phyloP scores from a whole-genome alignment of 305 asterid species.

The Rubia balearica region DNA sequence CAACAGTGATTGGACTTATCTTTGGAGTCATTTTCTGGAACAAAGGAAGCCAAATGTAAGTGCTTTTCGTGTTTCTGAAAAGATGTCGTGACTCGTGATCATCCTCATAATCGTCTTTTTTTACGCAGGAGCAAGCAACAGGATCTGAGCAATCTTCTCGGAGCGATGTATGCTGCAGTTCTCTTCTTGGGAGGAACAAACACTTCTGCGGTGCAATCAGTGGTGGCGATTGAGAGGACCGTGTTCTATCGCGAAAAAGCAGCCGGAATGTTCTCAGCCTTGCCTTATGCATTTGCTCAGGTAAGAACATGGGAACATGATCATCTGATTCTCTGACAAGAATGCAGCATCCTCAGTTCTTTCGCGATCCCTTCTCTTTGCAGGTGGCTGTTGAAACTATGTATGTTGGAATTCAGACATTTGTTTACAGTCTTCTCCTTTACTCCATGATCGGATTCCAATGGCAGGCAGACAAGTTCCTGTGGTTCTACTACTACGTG shows the following conservation, averaged over 20 bases:
- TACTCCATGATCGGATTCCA: conserved; percentile 87
- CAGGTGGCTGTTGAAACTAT: conserved; percentile 81
- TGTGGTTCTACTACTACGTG: conserved; percentile 76
- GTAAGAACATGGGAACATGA: conserved; percentile 41
- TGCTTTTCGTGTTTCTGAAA: neutral
- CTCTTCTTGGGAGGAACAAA: conserved; percentile 88
- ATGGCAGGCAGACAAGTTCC: conserved; percentile 61
- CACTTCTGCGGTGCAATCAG: conserved; percentile 77
- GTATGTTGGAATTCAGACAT: conserved; percentile 58
- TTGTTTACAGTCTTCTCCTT: conserved; percentile 68
- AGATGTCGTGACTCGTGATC: neutral
- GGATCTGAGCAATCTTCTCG: conserved; percentile 63
- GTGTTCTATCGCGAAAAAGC: conserved; percentile 95
- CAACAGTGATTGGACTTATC: conserved; percentile 54
- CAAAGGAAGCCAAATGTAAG: conserved; percentile 74
- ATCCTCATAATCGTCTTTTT: neutral
- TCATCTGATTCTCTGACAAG: neutral
- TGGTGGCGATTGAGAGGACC: conserved; percentile 79
- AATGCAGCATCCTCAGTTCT: neutral
- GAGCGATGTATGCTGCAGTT: conserved; percentile 84
- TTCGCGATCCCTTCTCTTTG: neutral
- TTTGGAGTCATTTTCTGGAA: conserved; percentile 84
- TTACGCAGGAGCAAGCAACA: conserved; percentile 59
- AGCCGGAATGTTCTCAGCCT: conserved; percentile 87
- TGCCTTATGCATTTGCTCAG: conserved; percentile 96